Evolutionary conservation across 306 rosid genomes (phyloP), one percentile per base, ranked within the genome.

Genomic region (Coriaria nepalensis): DNA sequence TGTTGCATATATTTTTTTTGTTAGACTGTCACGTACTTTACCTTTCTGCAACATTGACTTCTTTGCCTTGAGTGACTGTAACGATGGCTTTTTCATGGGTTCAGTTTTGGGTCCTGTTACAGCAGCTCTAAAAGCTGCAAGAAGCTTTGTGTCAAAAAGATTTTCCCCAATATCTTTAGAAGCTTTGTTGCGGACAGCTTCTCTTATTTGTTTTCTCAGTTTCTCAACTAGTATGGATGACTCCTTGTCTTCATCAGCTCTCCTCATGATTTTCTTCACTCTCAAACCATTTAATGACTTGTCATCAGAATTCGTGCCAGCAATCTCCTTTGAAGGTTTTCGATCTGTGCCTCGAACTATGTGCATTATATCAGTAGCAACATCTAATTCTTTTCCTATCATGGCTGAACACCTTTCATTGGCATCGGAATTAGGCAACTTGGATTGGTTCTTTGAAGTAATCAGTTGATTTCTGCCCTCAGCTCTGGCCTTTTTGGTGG

Each of bases 221-320:
- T 68, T 68, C 68, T 85, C 85, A 61, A 90, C 98, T 13, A 73
- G 59, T 60, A 68, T 35, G 33, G 93, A 79, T 63, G 87, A 79
- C 55, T 85, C 94, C 64, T 79, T 80, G 61, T 79, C 75, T 66
- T 71, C 79, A 35, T 79, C 53, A 62, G 58, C 75, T 73, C 94
- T 79, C 79, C 83, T 85, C 95, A 90, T 79, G 71, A 90, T 85
- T 81, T 90, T 90, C 62, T 90, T 90, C 10, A 90, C 94, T 69
- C 94, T 82, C 71, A 90, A 73, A 33, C 94, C 90, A 68, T 64
- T 68, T 50, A 76, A 62, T 41, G 64, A 67, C 61, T 72, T 65
- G 33, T 43, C 50, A 64, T 13, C 60, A 49, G 79, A 52, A 56
- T 74, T 66, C 39, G 66, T 45, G 46, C 10, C 43, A 49, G 54